Evolutionary conservation across 2,329 filamentous ascomycete genomes (phyloP), one percentile per base, ranked within the genome.

Genomic region (Ascochyta clinopodiicola): DNA sequence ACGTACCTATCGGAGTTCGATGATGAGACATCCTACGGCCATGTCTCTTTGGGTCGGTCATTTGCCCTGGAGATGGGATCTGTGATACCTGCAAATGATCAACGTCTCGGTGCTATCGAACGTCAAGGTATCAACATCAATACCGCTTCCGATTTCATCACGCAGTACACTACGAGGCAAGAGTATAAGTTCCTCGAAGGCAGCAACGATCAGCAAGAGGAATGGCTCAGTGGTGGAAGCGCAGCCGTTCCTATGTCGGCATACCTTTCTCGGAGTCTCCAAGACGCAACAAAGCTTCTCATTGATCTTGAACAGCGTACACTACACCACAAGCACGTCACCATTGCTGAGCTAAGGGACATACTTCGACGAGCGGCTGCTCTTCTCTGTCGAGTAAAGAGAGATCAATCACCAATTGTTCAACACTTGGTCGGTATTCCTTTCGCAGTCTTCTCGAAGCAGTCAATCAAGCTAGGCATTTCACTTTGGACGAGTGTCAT

Each of bases 401-500:
- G 84, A 39, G 88, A 92, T 59, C 89, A 93, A 70, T 88, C 88
- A 52, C 86, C 89, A 1, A 88, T 97, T 51, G 87, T 92, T 12
- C 90, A 94, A 69, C 89, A 96, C 69, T 83, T 99, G 15, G 94
- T 99, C 59, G 88, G 86, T 63, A 95, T 99, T 57, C 96, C 95
- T 0, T 99, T 99, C 75, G 85, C 86, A 36, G 86, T 96, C 42
- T 98, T 99, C 73, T 96, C 90, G 5, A 96, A 96, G 73, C 90
- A 96, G 69, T 95, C 93, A 2, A 95, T 99, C 73, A 96, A 96
- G 72, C 86, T 98, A 45, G 96, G 95, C 6, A 90, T 97, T 32
- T 97, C 95, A 4, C 80, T 99, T 6, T 99, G 95, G 95, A 86
- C 97, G 57, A 95, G 95, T 24, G 91, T 98, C 13, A 96, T 98